Evolutionary conservation across 495 filamentous ascomycete species (phyloP).

Genomic region (Lophiostoma macrostomum): DNA sequence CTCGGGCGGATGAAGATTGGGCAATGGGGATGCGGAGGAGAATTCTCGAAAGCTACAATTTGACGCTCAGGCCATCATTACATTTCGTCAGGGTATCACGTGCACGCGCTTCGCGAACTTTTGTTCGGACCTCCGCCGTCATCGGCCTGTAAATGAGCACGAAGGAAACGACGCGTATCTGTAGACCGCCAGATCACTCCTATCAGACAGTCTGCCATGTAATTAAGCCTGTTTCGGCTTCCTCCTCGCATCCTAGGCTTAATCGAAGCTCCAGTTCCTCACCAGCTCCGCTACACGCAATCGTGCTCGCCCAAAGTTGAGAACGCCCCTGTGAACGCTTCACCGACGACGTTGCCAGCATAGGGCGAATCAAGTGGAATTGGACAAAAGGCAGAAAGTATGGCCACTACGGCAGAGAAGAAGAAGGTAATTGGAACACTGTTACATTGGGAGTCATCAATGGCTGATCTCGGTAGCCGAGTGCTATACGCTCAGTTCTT

Average conservation of each 20-base stretch:
- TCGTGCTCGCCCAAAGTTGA: no score
- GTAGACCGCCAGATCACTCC: not conserved
- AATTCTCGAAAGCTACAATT: constrained; percentile 2
- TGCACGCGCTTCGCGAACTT: constrained; percentile 5
- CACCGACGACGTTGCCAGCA: no score
- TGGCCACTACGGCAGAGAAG: constrained; percentile 10
- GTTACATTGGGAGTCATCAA: not conserved
- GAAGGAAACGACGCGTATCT: not conserved
- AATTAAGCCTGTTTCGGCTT: no score
- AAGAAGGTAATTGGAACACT: constrained; percentile 19
- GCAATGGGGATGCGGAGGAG: not conserved
- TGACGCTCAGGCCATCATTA: constrained; percentile 9
- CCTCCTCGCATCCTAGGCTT: no score
- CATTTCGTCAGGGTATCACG: constrained; percentile 22
- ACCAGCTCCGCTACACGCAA: no score
- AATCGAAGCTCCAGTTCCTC: no score
- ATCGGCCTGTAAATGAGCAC: constrained; percentile 1
- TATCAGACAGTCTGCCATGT: no score
- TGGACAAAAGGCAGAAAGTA: not conserved
- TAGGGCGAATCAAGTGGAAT: no score
- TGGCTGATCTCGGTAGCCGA: constrained; percentile 52
- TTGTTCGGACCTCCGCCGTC: constrained; percentile 8
- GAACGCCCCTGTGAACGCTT: no score
- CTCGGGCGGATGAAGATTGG: not conserved
- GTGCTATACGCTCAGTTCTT: constrained; percentile 77